Percentiles rank a stretch among this genome's conserved stretches.
phyloP scores from a whole-genome alignment of 75 land plant genomes.

The Cunninghamia lanceolata region DNA sequence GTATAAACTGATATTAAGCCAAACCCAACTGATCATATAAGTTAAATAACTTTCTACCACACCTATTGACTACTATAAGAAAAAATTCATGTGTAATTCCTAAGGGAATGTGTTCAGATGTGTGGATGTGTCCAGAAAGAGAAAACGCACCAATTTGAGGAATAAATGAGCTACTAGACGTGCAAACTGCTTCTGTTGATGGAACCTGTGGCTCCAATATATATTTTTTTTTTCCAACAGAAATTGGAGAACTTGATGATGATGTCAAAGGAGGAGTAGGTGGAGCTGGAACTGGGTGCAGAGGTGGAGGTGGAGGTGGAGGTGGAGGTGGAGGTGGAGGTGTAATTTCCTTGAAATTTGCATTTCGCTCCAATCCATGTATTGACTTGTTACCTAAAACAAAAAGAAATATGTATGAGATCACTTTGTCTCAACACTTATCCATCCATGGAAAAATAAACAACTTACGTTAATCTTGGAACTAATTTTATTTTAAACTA shows the following conservation, averaged over 20 bases:
- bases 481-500: background rate
- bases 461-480: background rate
- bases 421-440: background rate
- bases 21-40: background rate
- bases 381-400: background rate
- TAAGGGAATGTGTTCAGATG: background rate
- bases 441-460: background rate
- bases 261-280: conserved; percentile 25
- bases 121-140: background rate
- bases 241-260: conserved; percentile 13
- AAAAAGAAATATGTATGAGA: background rate
- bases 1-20: background rate
- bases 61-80: background rate
- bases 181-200: background rate
- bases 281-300: conserved; percentile 27
- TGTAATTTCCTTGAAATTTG: background rate
- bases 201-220: background rate
- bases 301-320: conserved; percentile 15
- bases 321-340: conserved; percentile 2
- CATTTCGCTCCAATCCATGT: background rate
- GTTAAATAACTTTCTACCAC: background rate
- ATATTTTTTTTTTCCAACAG: background rate
- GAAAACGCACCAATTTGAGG: conserved; percentile 8
- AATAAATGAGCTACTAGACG: conserved; percentile 5
- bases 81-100: background rate